These are phyloP conservation scores for Eragrostis nindensis DNA, from an alignment of 176 grass and related monocot genomes.

Conservation along the genomic window DNA sequence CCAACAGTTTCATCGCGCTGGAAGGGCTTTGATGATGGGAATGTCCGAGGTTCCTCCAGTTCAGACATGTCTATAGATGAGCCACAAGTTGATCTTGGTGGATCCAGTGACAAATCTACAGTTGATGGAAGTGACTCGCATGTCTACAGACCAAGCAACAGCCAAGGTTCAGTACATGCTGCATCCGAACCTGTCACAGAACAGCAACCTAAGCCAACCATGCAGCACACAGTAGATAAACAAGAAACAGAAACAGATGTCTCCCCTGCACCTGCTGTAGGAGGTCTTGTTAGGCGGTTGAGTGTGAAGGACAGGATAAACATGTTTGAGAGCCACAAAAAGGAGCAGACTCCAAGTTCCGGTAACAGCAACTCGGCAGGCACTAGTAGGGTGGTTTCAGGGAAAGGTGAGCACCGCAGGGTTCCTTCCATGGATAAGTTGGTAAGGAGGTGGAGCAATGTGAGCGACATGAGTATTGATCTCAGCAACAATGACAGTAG, in stretches of 20 bases:
- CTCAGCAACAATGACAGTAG: slow-evolving; percentile 61
- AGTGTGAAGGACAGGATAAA: slow-evolving; percentile 98
- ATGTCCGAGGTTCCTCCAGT: slow-evolving; percentile 71
- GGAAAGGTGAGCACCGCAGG: slow-evolving; percentile 83
- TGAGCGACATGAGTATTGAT: slow-evolving; percentile 98
- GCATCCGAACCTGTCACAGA: slow-evolving; percentile 46
- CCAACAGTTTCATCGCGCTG: slow-evolving; percentile 50
- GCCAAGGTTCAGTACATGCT: slow-evolving; percentile 48
- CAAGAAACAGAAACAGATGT: slow-evolving; percentile 52
- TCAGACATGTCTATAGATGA: slow-evolving; percentile 99
- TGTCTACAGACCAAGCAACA: slow-evolving; percentile 41
- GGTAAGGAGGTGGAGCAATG: slow-evolving; percentile 89
- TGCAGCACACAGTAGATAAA: slow-evolving; percentile 49
- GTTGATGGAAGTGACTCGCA: slow-evolving; percentile 22
- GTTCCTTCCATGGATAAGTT: slow-evolving; percentile 89
- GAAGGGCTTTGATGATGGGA: slow-evolving; percentile 70
- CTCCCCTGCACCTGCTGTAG: slow-evolving; percentile 33
- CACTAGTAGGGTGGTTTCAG: slow-evolving; percentile 59
- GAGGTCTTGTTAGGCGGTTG: slow-evolving; percentile 60
- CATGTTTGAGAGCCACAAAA: slow-evolving; percentile 90
- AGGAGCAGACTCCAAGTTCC: slow-evolving; percentile 82
- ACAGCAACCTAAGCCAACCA: slow-evolving; percentile 53
- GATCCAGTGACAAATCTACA: slow-evolving; percentile 40
- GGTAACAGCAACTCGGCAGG: slow-evolving; percentile 51
- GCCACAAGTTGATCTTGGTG: slow-evolving; percentile 46